Evolutionary conservation across 2,329 filamentous ascomycete species (phyloP).

Genomic region (Fusarium sp.): DNA sequence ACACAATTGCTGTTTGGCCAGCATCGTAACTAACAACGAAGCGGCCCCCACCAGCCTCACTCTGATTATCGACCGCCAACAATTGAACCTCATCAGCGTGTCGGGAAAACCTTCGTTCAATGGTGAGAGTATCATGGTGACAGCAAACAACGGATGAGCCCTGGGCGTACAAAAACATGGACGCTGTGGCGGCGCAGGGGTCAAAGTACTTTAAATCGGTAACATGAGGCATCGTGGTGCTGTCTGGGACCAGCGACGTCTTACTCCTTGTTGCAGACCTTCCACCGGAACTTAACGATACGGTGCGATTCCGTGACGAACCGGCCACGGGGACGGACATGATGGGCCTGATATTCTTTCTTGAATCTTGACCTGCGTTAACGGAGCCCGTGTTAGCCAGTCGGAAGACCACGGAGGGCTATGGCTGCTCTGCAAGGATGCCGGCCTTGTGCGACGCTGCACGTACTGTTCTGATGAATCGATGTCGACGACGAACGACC

Average conservation of each 20-base stretch:
- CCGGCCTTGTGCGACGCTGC: conserved; percentile 49
- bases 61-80: conserved; percentile 89
- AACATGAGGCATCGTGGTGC: conserved; percentile 59
- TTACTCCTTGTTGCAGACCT: conserved; percentile 62
- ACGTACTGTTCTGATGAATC: conserved; percentile 52
- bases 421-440: conserved; percentile 36
- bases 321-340: conserved; percentile 66
- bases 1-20: conserved; percentile 91
- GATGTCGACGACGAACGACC: conserved; percentile 43
- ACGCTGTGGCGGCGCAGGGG: conserved; percentile 89
- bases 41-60: conserved; percentile 83
- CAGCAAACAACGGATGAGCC: conserved; percentile 84
- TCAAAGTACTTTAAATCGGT: conserved; percentile 72
- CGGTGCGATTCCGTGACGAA: conserved; percentile 66
- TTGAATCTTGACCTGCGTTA: conserved; percentile 36
- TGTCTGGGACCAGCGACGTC: conserved; percentile 58
- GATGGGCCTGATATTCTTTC: conserved; percentile 53
- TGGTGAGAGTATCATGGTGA: conserved; percentile 89
- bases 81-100: conserved; percentile 86
- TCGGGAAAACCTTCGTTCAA: conserved; percentile 85
- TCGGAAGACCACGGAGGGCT: conserved; percentile 36
- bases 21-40: conserved; percentile 93
- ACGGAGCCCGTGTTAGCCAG: conserved; percentile 31
- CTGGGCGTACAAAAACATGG: conserved; percentile 89
- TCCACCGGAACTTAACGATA: conserved; percentile 66